These are phyloP conservation scores for Ilyonectria sp. DNA, from an alignment of 2,329 filamentous ascomycete genomes.

Conservation along the genomic window DNA sequence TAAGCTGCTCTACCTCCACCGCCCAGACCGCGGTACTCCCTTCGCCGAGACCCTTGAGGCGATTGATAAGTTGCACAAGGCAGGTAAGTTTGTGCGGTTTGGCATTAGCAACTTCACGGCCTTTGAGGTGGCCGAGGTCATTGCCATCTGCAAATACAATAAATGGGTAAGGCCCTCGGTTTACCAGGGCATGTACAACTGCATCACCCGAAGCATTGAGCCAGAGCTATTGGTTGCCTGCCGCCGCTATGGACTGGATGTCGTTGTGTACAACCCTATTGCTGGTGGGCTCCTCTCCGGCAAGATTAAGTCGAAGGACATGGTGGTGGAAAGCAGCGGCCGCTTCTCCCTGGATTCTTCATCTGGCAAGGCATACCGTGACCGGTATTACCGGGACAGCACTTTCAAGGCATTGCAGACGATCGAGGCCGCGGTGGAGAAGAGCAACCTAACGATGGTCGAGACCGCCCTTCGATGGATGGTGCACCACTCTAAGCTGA, in stretches of 20 bases:
- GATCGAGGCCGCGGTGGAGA: conserved; percentile 77
- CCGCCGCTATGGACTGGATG: conserved; percentile 81
- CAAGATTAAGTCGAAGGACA: conserved; percentile 80
- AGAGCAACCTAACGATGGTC: conserved; percentile 78
- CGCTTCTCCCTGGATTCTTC: conserved; percentile 76
- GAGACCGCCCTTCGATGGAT: conserved; percentile 83
- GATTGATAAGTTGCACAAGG: conserved; percentile 85
- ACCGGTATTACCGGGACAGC: conserved; percentile 80
- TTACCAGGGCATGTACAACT: conserved; percentile 92
- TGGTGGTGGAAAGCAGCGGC: conserved; percentile 75
- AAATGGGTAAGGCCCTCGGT: conserved; percentile 87
- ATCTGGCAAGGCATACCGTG: conserved; percentile 72
- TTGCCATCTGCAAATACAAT: conserved; percentile 83
- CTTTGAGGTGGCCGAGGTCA: conserved; percentile 90
- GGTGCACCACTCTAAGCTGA: conserved; percentile 77
- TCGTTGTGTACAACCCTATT: conserved; percentile 87
- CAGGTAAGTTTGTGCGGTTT: conserved; percentile 86
- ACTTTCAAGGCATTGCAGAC: conserved; percentile 75
- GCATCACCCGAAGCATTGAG: conserved; percentile 83
- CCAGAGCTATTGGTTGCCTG: conserved; percentile 81
- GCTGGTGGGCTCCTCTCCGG: conserved; percentile 86
- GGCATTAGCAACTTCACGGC: conserved; percentile 89
- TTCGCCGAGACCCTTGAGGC: conserved; percentile 86
- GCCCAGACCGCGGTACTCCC: conserved; percentile 73
- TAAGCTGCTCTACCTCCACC: conserved; percentile 57